phyloP scores from a whole-genome alignment of 2,329 filamentous ascomycete genomes.

The Colletotrichum sp. region DNA sequence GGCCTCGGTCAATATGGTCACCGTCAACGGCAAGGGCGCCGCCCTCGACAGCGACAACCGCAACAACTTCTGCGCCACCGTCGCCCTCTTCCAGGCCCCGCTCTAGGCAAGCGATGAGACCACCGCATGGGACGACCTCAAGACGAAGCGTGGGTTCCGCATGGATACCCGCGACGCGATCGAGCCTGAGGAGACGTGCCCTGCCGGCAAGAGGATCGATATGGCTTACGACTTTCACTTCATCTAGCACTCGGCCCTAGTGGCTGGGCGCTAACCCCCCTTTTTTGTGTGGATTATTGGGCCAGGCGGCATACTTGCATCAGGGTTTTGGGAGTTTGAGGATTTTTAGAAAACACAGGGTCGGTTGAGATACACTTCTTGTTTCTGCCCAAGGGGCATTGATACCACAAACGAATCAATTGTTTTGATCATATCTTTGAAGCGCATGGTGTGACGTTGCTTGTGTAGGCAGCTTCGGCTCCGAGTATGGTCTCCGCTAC shows the following conservation, averaged over 20 bases:
- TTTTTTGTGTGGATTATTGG: neutral
- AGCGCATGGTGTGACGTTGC: neutral
- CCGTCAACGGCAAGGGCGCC: constrained; percentile 58
- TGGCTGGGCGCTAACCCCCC: neutral
- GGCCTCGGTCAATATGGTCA: constrained; percentile 76
- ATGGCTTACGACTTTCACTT: neutral
- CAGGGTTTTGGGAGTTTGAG: neutral
- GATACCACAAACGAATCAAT: constrained; percentile 3
- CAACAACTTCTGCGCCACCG: constrained; percentile 68
- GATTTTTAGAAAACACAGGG: constrained; percentile 3
- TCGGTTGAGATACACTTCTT: neutral
- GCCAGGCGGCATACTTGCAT: neutral
- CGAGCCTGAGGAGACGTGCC: neutral
- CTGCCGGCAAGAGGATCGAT: neutral
- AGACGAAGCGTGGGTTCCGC: neutral
- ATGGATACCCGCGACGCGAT: neutral
- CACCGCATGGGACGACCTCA: neutral
- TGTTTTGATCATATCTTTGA: neutral
- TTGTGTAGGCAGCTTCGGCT: neutral
- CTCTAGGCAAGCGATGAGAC: constrained; percentile 3
- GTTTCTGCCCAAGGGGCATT: neutral
- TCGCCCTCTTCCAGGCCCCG: constrained; percentile 52
- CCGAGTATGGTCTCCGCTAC: neutral
- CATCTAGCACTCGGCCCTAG: neutral
- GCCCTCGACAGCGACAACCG: constrained; percentile 66